Evolutionary conservation across 2,329 filamentous ascomycete genomes (phyloP), one percentile per base, ranked within the genome.

Genomic region (Fusarium anguioides): DNA sequence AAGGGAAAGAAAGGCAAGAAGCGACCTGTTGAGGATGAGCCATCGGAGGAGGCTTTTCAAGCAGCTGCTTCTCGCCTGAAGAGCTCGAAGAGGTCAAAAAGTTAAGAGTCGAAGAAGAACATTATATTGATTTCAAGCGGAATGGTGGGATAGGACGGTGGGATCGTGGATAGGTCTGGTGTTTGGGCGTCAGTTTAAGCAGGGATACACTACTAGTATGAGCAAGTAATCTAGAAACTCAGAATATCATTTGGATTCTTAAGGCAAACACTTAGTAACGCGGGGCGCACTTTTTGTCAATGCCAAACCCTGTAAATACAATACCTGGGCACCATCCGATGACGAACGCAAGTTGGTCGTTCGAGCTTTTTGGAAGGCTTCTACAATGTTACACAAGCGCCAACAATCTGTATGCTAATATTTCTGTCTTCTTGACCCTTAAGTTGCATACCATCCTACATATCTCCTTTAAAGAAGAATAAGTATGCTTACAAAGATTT

Each of bases 21-120:
- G 68, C 80, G 78, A 24, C 76, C 74, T 1, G 82, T 86, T 1
- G 90, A 93, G 70, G 89, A 91, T 62, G 85, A 87, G 73, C 85
- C 86, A 3, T 85, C 84, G 1, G 87, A 90, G 65, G 86, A 88
- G 69, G 86, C 84, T 0, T 89, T 89, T 56, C 83, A 87, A 60
- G 84, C 83, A 8, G 84, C 86, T 7, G 85, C 85, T 3, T 81
- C 83, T 12, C 83, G 79, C 66, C 75, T 88, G 59, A 74, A 72
- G 23, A 61, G 55, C 20, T 66, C 75, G 14, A 77, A 76, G 64
- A 65, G 57, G 27, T 66, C 71, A 14, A 73, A 64, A 56, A 60
- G 64, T 27, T 74, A 24, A 68, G 29, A 15, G 20, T 2, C 7
- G 18, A 10, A 17, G 31, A 7, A 17, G 8, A 31, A 24, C n/a